Evolutionary conservation across 108 stramenopile genomes (phyloP), one percentile per base, ranked within the genome.

Genomic region (Pseudonitzschia multistriata): DNA sequence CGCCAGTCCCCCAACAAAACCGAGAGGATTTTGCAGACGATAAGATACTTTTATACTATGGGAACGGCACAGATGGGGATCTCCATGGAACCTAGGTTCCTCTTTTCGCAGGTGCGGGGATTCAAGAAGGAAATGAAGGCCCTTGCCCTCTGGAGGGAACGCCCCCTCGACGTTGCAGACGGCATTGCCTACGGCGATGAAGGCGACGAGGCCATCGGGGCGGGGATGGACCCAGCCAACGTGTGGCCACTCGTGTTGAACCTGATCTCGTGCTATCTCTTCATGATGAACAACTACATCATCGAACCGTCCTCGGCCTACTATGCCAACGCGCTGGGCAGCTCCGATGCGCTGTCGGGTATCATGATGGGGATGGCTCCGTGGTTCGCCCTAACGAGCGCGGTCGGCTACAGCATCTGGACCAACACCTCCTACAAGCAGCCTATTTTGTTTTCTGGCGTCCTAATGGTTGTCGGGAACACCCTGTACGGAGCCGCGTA

Each of bases 251-350:
- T 65, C 13, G 21, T 65, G 3, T 30, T 59, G 13, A 95, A 92
- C 57, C 64, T 95, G 66, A 47, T 88, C 2, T 86, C 88, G 0
- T 92, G 90, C 39, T 92, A 88, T 68, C 67, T 92, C 14, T 95
- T 88, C 78, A 89, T 91, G 87, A 84, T 81, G 79, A 95, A 95
- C 72, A 88, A 89, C 65, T 91, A 92, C 78, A 86, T 95, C 31
- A 85, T 92, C 31, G 85, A 87, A 59, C 93, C 93, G n/a, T 80
- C 78, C 0, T 72, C 76, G 39, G 87, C 84, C 0, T 88, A 89
- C 60, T 95, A 95, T 69, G 83, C 90, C 54, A 85, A 84, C 47
- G 84, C 79, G 1, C 76, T 95, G 29, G 93, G 93, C 6, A 80
- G 79, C 36, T 57, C 56, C 39, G 87, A 90, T 61, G 86, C 93